Base-by-base conservation (phyloP, 768 basidiomycete species). In the Crepidotus variabilis region DNA sequence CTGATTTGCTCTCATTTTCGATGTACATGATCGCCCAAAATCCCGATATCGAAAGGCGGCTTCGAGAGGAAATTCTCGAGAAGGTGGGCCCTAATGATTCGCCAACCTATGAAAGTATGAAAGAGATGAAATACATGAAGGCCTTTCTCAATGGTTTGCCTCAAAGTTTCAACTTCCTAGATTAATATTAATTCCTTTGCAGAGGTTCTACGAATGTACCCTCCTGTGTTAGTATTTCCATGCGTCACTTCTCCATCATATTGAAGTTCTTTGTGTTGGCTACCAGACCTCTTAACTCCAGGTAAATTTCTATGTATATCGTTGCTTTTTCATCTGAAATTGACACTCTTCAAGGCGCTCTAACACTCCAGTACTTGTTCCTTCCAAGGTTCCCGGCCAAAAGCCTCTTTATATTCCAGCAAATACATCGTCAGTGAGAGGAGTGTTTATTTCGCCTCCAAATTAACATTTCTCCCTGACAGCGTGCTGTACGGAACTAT, bases 391-490 rank as follows among this genome's bases (percentile, higher is more conserved):
- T 57, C 75, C 74, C 16, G 68, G 55, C 8, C 69, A 78, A 34
- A 77, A 76, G 52, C 79, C 83, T 0, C 68, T 80, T 47, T 86
- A 84, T 53, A 69, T 86, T 24, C 81, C 84, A 0, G 68, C 77
- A 0, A 60, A 72, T 49, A 75, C 78, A 21, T 71, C 74, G 80
- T 74, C 63, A 18, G 74, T 70, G 35, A 4, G 3, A 14, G 28
- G 28, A 9, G 54, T 45, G 8, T 8, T 3, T 13, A 0, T 14
- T 10, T 18, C 2, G 53, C 34, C 21, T 7, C 13, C 32, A 33
- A 16, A 51, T 43, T 2, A 2, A 33, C 7, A 51, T 35, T n/a
- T n/a, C n/a, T n/a, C n/a, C 11, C 9, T 14, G 18, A 33, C n/a
- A 34, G 22, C 57, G 78, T 77, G 51, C 56, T 61, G 14, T 71